A percentile compares a stretch with the other conserved stretches of the same genome.
Evolutionary conservation across 1,284 basidiomycete species (phyloP).

Genomic region (Somion occarium): DNA sequence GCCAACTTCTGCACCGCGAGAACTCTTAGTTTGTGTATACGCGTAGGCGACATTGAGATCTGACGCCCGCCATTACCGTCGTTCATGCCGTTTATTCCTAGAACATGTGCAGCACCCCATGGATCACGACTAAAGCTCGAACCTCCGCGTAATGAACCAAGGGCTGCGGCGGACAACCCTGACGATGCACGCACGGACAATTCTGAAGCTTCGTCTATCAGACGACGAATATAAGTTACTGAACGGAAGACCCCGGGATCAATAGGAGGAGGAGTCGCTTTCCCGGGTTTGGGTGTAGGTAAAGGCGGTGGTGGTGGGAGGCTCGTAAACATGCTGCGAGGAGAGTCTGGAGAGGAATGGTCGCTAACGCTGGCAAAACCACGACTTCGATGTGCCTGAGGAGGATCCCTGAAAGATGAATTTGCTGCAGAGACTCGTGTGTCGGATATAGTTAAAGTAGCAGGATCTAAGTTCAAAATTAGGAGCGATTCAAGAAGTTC

Average conservation of each 20-base stretch:
- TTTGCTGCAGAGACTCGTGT: constrained; percentile 29
- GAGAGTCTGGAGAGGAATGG: constrained; percentile 50
- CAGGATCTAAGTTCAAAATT: constrained; percentile 68
- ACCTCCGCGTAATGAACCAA: constrained; percentile 53
- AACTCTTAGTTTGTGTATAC: constrained; percentile 68
- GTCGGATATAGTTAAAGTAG: constrained; percentile 49
- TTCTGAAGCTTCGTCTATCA: constrained; percentile 82
- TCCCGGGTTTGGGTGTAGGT: constrained; percentile 50
- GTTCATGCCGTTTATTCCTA: constrained; percentile 53
- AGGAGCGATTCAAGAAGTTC: constrained; percentile 79
- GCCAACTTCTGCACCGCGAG: constrained; percentile 81
- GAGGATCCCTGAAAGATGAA: constrained; percentile 21
- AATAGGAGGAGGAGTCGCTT: constrained; percentile 72
- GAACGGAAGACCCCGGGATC: constrained; percentile 79
- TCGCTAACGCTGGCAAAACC: constrained; percentile 41
- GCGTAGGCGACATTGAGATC: constrained; percentile 76
- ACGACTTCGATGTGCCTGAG: constrained; percentile 29
- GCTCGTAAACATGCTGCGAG: constrained; percentile 32
- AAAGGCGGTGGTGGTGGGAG: constrained; percentile 43
- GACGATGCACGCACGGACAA: constrained; percentile 77
- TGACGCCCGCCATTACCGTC: constrained; percentile 55
- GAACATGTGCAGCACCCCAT: constrained; percentile 55
- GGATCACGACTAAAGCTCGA: constrained; percentile 33
- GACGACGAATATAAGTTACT: constrained; percentile 63
- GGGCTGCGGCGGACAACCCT: constrained; percentile 66